Evolutionary conservation across 768 basidiomycete species (phyloP).

Genomic region (Lactarius quietus): DNA sequence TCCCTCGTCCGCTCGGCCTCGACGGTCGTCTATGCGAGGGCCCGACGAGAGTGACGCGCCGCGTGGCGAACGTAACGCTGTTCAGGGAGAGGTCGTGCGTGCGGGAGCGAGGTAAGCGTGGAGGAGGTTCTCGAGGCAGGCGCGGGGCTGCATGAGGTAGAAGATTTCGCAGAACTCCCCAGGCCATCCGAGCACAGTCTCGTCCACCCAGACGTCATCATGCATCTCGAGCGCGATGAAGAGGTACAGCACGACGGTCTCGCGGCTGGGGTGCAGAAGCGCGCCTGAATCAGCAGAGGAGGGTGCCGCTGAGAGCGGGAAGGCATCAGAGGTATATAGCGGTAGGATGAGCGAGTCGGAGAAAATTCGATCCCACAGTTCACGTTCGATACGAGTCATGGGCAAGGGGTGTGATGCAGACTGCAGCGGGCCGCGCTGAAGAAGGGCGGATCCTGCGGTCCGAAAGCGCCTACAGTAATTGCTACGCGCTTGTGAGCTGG

Average conservation of each 20-base stretch:
- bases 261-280: conserved; percentile 56
- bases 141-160: conserved; percentile 68
- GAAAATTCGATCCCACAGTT: too few relatives aligned
- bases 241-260: conserved; percentile 68
- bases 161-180: conserved; percentile 79
- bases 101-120: conserved; percentile 40
- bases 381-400: too few relatives aligned
- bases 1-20: conserved; percentile 25
- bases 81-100: conserved; percentile 29
- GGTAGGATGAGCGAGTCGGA: conserved; percentile 59
- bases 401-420: too few relatives aligned
- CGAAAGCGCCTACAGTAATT: too few relatives aligned
- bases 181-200: conserved; percentile 64
- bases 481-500: too few relatives aligned
- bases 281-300: conserved; percentile 22
- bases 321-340: conserved; percentile 77
- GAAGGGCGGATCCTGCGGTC: too few relatives aligned
- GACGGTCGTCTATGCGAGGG: conserved; percentile 23
- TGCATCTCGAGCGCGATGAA: conserved; percentile 78
- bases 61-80: conserved; percentile 9
- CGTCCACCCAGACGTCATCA: conserved; percentile 75
- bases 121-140: conserved; percentile 74
- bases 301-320: conserved; percentile 36
- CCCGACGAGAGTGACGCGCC: conserved; percentile 10
- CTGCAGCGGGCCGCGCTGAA: too few relatives aligned